A percentile compares a stretch with the other conserved stretches of the same genome.
These are phyloP conservation scores for Xylariaceae sp. DNA, from an alignment of 2,329 filamentous ascomycete genomes.

Conservation along the genomic window DNA sequence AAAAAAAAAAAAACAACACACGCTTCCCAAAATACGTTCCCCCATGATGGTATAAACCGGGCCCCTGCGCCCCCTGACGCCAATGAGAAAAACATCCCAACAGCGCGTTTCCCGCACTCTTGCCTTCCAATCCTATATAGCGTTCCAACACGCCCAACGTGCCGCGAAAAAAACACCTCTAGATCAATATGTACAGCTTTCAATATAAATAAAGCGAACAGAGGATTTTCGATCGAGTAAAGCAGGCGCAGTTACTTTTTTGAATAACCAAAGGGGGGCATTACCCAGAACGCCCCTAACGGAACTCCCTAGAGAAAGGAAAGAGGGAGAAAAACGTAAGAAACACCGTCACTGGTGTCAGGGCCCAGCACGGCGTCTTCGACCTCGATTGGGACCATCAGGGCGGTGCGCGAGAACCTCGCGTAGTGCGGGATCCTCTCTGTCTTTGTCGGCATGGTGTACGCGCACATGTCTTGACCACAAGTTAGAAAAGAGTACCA, in stretches of 20 bases:
- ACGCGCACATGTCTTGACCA: constrained; percentile 75
- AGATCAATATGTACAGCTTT: constrained; percentile 14
- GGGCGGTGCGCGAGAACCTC: constrained; percentile 81
- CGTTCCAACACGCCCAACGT: constrained; percentile 3
- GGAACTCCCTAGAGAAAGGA: constrained; percentile 8
- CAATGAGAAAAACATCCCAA: neutral
- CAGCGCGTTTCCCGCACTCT: too few relatives aligned
- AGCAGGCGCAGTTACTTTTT: neutral
- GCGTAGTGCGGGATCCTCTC: constrained; percentile 74
- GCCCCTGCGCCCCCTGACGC: constrained; percentile 14
- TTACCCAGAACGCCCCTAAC: neutral
- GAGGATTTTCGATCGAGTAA: too few relatives aligned
- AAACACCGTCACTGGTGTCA: constrained; percentile 14
- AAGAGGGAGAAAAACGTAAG: constrained; percentile 1
- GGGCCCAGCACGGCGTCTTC: constrained; percentile 59
- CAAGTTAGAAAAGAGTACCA: constrained; percentile 13
- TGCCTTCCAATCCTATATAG: neutral
- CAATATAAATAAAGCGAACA: constrained; percentile 12
- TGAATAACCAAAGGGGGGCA: neutral
- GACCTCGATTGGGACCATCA: constrained; percentile 75
- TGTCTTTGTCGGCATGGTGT: constrained; percentile 84
- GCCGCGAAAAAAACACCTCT: neutral
- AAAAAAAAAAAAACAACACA: neutral
- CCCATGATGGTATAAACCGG: constrained; percentile 20
- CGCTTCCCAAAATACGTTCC: constrained; percentile 8